A percentile compares a stretch with the other conserved stretches of the same genome.
Conservation (phyloP, 1,139 yeast species). For the Debaryomycetaceae sp. region DNA sequence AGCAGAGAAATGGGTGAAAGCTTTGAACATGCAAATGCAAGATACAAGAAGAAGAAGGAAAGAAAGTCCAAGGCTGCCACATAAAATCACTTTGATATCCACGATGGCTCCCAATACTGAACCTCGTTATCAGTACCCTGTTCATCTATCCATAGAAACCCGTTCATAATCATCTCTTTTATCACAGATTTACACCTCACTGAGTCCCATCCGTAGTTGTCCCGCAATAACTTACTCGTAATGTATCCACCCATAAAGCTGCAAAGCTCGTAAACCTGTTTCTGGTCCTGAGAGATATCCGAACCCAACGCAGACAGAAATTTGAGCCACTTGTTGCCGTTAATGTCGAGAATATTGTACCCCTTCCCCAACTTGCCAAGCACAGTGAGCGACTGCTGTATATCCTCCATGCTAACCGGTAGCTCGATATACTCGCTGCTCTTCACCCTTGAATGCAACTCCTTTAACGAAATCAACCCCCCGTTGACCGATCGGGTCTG, state of each 20-base stretch:
- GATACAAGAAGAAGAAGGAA: slow-evolving; percentile 50
- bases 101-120: slow-evolving; percentile 62
- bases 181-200: slow-evolving; percentile 61
- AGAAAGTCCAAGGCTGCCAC: background rate
- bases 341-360: slow-evolving; percentile 30
- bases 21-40: slow-evolving; percentile 64
- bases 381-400: slow-evolving; percentile 16
- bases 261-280: slow-evolving; percentile 67
- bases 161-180: slow-evolving; percentile 76
- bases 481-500: slow-evolving; percentile 72
- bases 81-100: slow-evolving; percentile 24
- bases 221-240: slow-evolving; percentile 57
- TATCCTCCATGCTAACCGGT: slow-evolving; percentile 15
- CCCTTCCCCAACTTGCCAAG: slow-evolving; percentile 34
- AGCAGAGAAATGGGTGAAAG: slow-evolving; percentile 59
- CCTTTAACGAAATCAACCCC: slow-evolving; percentile 68
- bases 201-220: slow-evolving; percentile 70
- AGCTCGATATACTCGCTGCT: slow-evolving; percentile 18
- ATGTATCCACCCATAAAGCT: slow-evolving; percentile 66
- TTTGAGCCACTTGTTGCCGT: slow-evolving; percentile 39
- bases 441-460: slow-evolving; percentile 37
- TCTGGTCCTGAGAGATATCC: slow-evolving; percentile 54
- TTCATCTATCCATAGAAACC: slow-evolving; percentile 79
- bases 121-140: slow-evolving; percentile 47
- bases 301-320: slow-evolving; percentile 30